A percentile compares a stretch with the other conserved stretches of the same genome.
Evolutionary conservation across 1,284 basidiomycete genomes (phyloP).

Genomic region (Pseudozyma hubeiensis): DNA sequence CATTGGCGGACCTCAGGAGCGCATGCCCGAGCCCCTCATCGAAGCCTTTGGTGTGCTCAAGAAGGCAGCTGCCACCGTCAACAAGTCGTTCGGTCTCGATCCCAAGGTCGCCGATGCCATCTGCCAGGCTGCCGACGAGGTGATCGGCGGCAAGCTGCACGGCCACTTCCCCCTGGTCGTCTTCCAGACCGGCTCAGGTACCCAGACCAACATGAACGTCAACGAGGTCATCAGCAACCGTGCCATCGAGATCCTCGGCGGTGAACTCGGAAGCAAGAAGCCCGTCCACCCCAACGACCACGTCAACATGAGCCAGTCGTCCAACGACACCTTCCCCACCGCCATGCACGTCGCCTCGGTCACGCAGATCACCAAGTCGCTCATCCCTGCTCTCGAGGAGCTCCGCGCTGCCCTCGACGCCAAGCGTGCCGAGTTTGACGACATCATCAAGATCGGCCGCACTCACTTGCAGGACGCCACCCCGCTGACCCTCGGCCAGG

Average conservation of each 20-base stretch:
- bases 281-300: conserved; percentile 99
- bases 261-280: conserved; percentile 92
- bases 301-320: conserved; percentile 99
- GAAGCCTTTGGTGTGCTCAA: conserved; percentile 98
- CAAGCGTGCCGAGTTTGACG: conserved; percentile 76
- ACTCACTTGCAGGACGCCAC: conserved; percentile 98
- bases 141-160: conserved; percentile 89
- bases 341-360: conserved; percentile 99
- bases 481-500: conserved; percentile 95
- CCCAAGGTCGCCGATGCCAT: conserved; percentile 89
- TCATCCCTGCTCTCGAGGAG: conserved; percentile 87
- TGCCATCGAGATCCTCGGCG: conserved; percentile 96
- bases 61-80: conserved; percentile 94
- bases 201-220: conserved; percentile 99
- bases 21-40: conserved; percentile 92
- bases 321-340: conserved; percentile 99
- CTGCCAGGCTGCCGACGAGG: conserved; percentile 93
- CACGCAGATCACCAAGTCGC: conserved; percentile 81
- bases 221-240: conserved; percentile 99
- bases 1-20: conserved; percentile 92
- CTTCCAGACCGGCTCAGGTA: conserved; percentile 99
- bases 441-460: conserved; percentile 95
- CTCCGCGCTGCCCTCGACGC: conserved; percentile 84
- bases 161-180: conserved; percentile 95
- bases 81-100: conserved; percentile 90